These are phyloP conservation scores for Fusarium sp. DNA, from an alignment of 2,329 filamentous ascomycete species.

Conservation along the genomic window DNA sequence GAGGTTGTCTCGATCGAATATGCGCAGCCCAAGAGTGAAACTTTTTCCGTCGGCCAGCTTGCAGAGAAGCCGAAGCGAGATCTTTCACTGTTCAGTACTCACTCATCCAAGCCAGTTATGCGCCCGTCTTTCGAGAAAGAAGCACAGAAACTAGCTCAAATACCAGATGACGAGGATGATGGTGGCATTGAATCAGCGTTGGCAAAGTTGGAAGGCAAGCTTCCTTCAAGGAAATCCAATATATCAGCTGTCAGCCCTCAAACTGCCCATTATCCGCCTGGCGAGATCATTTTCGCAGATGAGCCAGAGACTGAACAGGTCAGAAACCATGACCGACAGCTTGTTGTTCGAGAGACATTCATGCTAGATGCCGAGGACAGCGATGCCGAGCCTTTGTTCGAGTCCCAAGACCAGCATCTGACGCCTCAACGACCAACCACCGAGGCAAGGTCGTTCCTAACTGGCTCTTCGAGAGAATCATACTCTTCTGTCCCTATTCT, in stretches of 20 bases:
- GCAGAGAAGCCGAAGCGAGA: conserved; percentile 64
- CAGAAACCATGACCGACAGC: conserved; percentile 60
- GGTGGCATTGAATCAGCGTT: conserved; percentile 94
- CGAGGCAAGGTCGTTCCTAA: conserved; percentile 63
- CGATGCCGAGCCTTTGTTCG: conserved; percentile 40
- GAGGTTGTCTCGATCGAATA: conserved; percentile 41
- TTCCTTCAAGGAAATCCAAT: conserved; percentile 65
- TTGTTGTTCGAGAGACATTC: conserved; percentile 59
- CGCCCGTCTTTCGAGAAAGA: conserved; percentile 88
- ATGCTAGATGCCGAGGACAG: conserved; percentile 47
- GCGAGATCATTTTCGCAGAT: conserved; percentile 42
- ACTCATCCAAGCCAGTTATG: conserved; percentile 73
- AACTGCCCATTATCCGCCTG: conserved; percentile 25
- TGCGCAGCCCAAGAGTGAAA: conserved; percentile 54
- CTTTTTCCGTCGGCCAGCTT: conserved; percentile 71
- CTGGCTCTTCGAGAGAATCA: conserved; percentile 76
- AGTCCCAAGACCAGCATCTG: conserved; percentile 33
- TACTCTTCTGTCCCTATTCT: conserved; percentile 83
- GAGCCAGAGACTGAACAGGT: conserved; percentile 54
- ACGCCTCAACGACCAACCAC: conserved; percentile 49
- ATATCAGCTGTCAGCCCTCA: conserved; percentile 55
- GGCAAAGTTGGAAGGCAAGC: conserved; percentile 91
- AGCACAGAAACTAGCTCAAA: conserved; percentile 85
- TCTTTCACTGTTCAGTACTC: conserved; percentile 70
- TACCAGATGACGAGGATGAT: conserved; percentile 85